Percentiles rank a stretch among this genome's conserved stretches.
phyloP scores from a whole-genome alignment of 2,329 filamentous ascomycete species.

The Aspergillus aculeatinus region DNA sequence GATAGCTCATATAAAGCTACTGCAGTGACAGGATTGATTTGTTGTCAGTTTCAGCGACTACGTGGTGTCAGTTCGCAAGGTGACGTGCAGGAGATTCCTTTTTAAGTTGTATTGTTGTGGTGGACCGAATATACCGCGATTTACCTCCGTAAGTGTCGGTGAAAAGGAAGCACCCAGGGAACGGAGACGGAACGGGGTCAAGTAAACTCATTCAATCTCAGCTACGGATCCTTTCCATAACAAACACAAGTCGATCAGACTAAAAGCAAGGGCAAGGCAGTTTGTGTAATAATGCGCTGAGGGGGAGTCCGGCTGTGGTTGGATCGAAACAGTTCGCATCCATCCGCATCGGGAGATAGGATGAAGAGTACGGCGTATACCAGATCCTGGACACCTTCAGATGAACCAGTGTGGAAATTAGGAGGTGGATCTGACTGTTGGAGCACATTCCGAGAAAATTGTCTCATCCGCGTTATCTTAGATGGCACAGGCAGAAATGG shows the following conservation, averaged over 20 bases:
- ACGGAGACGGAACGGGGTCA: neutral
- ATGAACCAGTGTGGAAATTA: constrained; percentile 21
- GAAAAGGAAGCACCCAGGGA: constrained; percentile 1
- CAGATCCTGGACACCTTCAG: constrained; percentile 23
- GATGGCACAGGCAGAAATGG: neutral
- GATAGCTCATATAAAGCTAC: neutral
- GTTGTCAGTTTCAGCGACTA: neutral
- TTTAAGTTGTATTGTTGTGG: neutral
- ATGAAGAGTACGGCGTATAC: constrained; percentile 27
- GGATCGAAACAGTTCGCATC: constrained; percentile 8
- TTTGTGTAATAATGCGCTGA: constrained; percentile 7
- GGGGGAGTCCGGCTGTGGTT: constrained; percentile 1
- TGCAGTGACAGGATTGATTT: neutral
- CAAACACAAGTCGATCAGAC: constrained; percentile 5
- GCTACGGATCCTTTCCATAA: constrained; percentile 4
- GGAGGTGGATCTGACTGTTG: constrained; percentile 16
- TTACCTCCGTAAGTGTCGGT: constrained; percentile 1
- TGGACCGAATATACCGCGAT: neutral
- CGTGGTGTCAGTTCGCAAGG: neutral
- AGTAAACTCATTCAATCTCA: neutral
- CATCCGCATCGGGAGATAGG: constrained; percentile 19
- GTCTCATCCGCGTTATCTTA: neutral
- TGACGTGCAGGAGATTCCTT: neutral
- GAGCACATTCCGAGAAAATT: neutral
- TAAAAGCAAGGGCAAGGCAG: neutral